These are phyloP conservation scores for Picocystis sp. DNA, from an alignment of 163 green algal species.

Conservation along the genomic window DNA sequence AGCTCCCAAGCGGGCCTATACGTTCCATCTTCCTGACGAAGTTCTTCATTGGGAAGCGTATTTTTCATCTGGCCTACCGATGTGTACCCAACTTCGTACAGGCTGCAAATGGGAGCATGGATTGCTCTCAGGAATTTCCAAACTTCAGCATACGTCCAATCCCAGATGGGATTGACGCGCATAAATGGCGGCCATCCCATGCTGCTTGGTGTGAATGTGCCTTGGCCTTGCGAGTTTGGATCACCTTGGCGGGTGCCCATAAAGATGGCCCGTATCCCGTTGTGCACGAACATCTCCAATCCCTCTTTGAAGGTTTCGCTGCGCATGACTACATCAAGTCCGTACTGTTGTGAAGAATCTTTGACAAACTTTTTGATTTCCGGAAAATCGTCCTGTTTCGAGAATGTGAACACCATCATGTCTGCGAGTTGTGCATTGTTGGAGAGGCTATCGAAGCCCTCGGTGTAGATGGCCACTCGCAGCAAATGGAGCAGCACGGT, in stretches of 20 bases:
- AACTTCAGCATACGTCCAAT: conserved; percentile 78
- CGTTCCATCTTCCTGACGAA: conserved; percentile 45
- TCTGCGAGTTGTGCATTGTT: conserved; percentile 21
- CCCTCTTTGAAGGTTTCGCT: conserved; percentile 48
- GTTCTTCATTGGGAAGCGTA: conserved; percentile 49
- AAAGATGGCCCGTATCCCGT: conserved; percentile 47
- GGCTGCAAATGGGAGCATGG: conserved; percentile 2
- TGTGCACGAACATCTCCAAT: conserved; percentile 39
- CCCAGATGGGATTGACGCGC: conserved; percentile 86
- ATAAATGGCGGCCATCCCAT: conserved; percentile 89
- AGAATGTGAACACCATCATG: conserved; percentile 65
- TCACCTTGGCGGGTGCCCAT: conserved; percentile 70
- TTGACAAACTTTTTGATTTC: conserved; percentile 55
- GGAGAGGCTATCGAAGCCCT: conserved; percentile 3
- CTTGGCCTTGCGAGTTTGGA: conserved; percentile 65
- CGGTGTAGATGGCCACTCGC: conserved; percentile 15
- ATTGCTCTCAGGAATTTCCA: conserved; percentile 4
- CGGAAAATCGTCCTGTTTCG: conserved; percentile 49
- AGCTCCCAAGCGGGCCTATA: conserved; percentile 62
- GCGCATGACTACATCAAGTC: conserved; percentile 37
- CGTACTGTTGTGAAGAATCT: conserved; percentile 23
- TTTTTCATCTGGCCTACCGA: conserved; percentile 48
- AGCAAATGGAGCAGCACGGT: conserved; percentile 76
- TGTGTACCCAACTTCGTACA: conserved; percentile 81
- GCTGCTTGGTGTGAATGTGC: conserved; percentile 67